These are phyloP conservation scores for Physaria fendleri DNA, from an alignment of 345 rosid species.

Conservation along the genomic window DNA sequence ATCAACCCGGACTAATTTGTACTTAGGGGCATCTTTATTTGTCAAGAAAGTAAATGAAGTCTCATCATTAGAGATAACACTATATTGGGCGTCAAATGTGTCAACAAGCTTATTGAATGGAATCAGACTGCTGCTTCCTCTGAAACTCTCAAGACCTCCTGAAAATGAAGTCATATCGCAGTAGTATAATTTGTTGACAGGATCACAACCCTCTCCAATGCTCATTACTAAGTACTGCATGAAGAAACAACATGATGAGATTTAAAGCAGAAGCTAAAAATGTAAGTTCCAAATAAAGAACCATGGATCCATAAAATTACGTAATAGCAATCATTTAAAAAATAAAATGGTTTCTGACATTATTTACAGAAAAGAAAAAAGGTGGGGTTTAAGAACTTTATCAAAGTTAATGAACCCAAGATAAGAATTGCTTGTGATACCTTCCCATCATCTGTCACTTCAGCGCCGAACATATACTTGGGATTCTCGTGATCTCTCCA, in stretches of 20 bases:
- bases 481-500: conserved; percentile 87
- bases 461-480: conserved; percentile 44
- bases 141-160: conserved; percentile 62
- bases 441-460: conserved; percentile 80
- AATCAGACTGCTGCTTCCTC: conserved; percentile 44
- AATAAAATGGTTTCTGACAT: not conserved
- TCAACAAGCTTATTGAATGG: conserved; percentile 79
- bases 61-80: conserved; percentile 65
- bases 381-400: not conserved
- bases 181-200: conserved; percentile 78
- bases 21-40: conserved; percentile 77
- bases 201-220: conserved; percentile 60
- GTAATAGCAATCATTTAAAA: not conserved
- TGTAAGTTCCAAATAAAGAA: conserved; percentile 1
- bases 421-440: conserved; percentile 29
- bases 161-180: conserved; percentile 60
- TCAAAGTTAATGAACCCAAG: not conserved
- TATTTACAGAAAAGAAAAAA: not conserved
- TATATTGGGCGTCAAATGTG: conserved; percentile 58
- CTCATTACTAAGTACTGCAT: conserved; percentile 66
- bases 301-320: not conserved
- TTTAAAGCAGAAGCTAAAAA: not conserved
- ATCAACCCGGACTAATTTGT: conserved; percentile 80
- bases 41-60: conserved; percentile 68
- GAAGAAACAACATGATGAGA: conserved; percentile 9